A percentile compares a stretch with the other conserved stretches of the same genome.
Evolutionary conservation across 225 moss, liverwort and hornwort genomes (phyloP).

Genomic region (Rhytidiadelphus loreus): DNA sequence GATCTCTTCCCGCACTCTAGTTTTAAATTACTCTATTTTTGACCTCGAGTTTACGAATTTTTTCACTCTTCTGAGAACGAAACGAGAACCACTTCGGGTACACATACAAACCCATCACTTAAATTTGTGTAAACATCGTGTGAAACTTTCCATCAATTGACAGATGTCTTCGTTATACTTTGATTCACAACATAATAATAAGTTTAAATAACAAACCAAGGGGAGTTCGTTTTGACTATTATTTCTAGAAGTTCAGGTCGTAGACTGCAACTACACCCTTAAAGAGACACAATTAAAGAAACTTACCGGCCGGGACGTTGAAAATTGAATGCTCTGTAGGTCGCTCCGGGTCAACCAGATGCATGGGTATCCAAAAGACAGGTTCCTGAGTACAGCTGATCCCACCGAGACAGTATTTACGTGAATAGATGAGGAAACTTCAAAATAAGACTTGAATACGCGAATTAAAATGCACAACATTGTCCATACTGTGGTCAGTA

Average conservation of each 20-base stretch:
- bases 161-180: not conserved
- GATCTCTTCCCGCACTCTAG: not conserved
- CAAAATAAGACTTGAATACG: not conserved
- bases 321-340: constrained; percentile 92
- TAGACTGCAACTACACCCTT: not conserved
- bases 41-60: not conserved
- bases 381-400: constrained; percentile 59
- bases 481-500: not conserved
- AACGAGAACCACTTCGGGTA: not conserved
- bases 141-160: not conserved
- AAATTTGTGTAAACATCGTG: not conserved
- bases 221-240: not conserved
- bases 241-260: not conserved
- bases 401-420: not conserved
- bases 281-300: not conserved
- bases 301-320: constrained; percentile 85
- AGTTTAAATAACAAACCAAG: not conserved
- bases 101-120: not conserved
- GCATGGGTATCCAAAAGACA: constrained; percentile 92
- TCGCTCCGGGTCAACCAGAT: constrained; percentile 86
- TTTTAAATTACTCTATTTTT: not conserved
- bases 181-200: not conserved
- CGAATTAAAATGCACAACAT: not conserved
- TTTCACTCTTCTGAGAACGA: not conserved
- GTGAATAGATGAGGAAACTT: not conserved